Conservation (phyloP, 2,329 filamentous ascomycete species). For the Sclerotinia glacialis region DNA sequence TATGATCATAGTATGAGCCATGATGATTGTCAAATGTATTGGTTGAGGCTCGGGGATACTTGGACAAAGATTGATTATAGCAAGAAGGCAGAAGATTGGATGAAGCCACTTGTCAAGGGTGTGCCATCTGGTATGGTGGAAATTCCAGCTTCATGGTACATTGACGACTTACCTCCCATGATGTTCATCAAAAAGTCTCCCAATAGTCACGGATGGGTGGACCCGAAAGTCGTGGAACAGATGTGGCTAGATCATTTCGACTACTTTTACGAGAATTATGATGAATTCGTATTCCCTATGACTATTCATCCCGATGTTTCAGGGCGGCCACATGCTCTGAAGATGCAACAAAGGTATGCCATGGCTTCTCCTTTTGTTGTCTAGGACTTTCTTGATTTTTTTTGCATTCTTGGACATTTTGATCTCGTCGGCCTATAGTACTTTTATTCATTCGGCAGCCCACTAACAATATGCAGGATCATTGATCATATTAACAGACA, state of each 20-base stretch:
- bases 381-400: conserved; percentile 46
- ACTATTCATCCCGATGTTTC: conserved; percentile 74
- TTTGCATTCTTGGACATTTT: conserved; percentile 57
- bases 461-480: conserved; percentile 45
- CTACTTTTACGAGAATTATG: conserved; percentile 74
- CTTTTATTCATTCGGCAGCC: background rate
- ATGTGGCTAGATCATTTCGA: conserved; percentile 56
- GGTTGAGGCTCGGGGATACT: conserved; percentile 58
- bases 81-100: conserved; percentile 61
- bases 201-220: conserved; percentile 60
- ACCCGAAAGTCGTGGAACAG: conserved; percentile 49
- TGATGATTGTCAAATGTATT: conserved; percentile 64
- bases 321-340: conserved; percentile 66
- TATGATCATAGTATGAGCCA: conserved; percentile 68
- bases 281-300: conserved; percentile 74
- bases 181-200: conserved; percentile 68
- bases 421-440: background rate
- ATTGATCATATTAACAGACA: conserved; percentile 67
- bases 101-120: conserved; percentile 62
- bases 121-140: conserved; percentile 62
- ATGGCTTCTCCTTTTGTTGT: conserved; percentile 53
- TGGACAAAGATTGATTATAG: conserved; percentile 69
- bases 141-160: conserved; percentile 61
- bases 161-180: conserved; percentile 65
- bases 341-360: conserved; percentile 67